A percentile compares a stretch with the other conserved stretches of the same genome.
phyloP scores from a whole-genome alignment of 371 early-diverging fungal species.

The Mortierella sp. region DNA sequence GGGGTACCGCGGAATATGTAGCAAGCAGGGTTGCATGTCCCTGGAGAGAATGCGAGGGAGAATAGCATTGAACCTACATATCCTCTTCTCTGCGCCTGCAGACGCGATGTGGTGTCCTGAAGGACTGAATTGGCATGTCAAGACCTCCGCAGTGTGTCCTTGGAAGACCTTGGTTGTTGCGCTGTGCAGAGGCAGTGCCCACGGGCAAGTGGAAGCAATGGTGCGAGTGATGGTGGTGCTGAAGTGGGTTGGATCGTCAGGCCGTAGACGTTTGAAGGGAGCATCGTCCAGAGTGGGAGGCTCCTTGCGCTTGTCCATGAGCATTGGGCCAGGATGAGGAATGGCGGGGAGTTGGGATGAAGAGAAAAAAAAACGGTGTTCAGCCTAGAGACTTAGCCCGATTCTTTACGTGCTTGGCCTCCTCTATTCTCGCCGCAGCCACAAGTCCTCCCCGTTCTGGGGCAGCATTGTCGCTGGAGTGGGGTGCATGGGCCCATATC shows the following conservation, averaged over 20 bases:
- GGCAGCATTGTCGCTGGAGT: no score
- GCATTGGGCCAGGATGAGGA: background rate
- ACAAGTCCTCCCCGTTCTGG: no score
- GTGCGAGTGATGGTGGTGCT: no score
- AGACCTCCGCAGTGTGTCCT: conserved; percentile 77
- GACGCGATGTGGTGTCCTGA: conserved; percentile 87
- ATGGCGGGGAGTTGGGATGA: background rate
- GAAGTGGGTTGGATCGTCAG: background rate
- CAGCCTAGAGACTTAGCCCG: background rate
- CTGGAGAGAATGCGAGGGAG: no score
- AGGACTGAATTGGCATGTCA: conserved; percentile 84
- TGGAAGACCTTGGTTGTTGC: conserved; percentile 24
- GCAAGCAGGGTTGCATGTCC: no score
- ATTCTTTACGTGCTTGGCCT: no score
- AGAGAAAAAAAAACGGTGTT: background rate
- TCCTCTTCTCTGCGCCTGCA: conserved; percentile 82
- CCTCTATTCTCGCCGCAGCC: no score
- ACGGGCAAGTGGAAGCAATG: no score
- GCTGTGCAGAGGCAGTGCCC: background rate
- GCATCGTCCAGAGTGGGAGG: background rate
- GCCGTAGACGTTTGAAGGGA: background rate
- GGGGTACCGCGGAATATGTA: no score
- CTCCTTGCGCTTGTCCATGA: conserved; percentile 2
- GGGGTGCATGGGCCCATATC: no score
- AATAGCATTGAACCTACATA: conserved; percentile 80